Evolutionary conservation across 148 eudicot species (phyloP), one percentile per base, ranked within the genome.

Genomic region (Cornus florida): DNA sequence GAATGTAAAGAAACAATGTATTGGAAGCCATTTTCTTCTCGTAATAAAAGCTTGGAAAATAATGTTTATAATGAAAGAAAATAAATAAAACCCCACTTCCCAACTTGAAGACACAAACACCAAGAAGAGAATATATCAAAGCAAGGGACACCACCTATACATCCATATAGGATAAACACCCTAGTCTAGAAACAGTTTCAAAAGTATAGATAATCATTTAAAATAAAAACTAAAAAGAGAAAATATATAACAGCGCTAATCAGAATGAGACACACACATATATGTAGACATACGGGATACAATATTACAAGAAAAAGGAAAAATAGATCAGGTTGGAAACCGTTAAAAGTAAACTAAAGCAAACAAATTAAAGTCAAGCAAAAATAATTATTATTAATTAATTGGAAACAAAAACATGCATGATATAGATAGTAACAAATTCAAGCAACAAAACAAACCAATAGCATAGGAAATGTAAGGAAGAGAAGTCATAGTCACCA

Each of bases 351-450:
- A 35, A 2, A 35, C 38, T 0, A 35, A 35, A 35, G 38, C 38
- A 35, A 35, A 35, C 38, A 35, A 35, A 35, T 2, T 35, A 2
- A 35, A 35, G 4, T 35, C 38, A 35, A 35, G 38, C 3, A 35
- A 35, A 35, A 35, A 2, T 2, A 35, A 35, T 2, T 0, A 35
- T 0, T 35, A 35, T 2, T 35, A 35, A 35, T 35, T 35, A 35
- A 35, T 35, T 82, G 87, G 86, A 84, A 87, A 78, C 80, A 82
- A 69, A 80, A 84, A 82, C 89, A 87, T 84, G 87, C 87, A 87
- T n/a, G 53, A n/a, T n/a, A n/a, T n/a, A n/a, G n/a, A n/a, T n/a
- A 57, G 3, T 17, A 70, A 41, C 19, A 50, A 35, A 62, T 14
- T 13, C 9, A 80, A 77, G 35, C 43, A 39, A 43, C 22, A 72